phyloP scores from a whole-genome alignment of 257 asterid genomes.

The Fraxinus excelsior region DNA sequence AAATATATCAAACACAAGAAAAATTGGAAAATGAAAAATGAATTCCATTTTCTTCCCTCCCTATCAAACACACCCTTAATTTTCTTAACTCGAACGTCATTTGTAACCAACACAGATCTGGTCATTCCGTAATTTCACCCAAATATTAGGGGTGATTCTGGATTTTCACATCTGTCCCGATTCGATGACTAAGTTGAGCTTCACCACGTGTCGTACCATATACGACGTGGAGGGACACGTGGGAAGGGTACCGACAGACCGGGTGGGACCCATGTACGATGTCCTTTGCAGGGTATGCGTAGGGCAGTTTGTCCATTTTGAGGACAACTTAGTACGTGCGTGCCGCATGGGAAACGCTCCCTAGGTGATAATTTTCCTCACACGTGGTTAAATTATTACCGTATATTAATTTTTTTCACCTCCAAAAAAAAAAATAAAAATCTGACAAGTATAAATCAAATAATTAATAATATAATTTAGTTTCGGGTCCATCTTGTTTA shows the following conservation, averaged over 20 bases:
- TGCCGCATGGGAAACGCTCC: background rate
- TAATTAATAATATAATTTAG: too few relatives aligned
- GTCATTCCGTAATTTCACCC: background rate
- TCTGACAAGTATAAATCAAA: too few relatives aligned
- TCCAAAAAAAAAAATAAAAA: too few relatives aligned
- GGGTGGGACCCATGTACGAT: slow-evolving; percentile 13
- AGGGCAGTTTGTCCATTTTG: slow-evolving; percentile 4
- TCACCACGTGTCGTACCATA: slow-evolving; percentile 4
- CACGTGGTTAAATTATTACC: too few relatives aligned
- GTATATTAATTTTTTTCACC: too few relatives aligned
- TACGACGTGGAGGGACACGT: background rate
- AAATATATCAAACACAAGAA: too few relatives aligned
- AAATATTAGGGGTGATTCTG: background rate
- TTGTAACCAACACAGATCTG: background rate
- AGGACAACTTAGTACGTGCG: background rate
- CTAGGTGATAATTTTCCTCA: background rate
- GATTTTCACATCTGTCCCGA: background rate
- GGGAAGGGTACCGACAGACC: background rate
- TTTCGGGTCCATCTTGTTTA: too few relatives aligned
- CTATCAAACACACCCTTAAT: too few relatives aligned
- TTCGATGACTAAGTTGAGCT: background rate
- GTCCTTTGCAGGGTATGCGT: slow-evolving; percentile 28
- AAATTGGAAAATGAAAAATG: too few relatives aligned
- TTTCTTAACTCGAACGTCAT: too few relatives aligned
- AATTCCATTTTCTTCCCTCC: too few relatives aligned